Evolutionary conservation across 345 rosid species (phyloP).

Genomic region (Lepidium aucheri): DNA sequence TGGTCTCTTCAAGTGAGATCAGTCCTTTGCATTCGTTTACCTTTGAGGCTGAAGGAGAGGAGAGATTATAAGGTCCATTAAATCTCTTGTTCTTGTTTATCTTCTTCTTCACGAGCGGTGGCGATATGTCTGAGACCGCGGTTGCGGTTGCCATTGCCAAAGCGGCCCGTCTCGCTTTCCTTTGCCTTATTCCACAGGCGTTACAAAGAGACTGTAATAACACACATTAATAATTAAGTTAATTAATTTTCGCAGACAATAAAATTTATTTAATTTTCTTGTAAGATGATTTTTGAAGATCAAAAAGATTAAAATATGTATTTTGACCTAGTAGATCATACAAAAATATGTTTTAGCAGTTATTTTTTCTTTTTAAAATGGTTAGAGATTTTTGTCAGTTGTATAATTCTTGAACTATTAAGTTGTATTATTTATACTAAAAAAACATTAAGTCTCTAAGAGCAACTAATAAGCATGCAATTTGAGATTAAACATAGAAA

Average conservation of each 20-base stretch:
- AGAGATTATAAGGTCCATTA: neutral
- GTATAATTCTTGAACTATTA: too few relatives aligned
- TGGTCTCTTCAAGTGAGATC: neutral
- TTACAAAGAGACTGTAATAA: conserved; percentile 75
- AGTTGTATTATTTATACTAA: too few relatives aligned
- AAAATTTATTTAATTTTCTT: neutral
- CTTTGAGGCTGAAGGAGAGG: neutral
- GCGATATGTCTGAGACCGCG: neutral
- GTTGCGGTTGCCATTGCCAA: conserved; percentile 38
- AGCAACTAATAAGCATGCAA: neutral
- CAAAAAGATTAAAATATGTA: neutral
- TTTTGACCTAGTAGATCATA: neutral
- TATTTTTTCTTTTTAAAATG: too few relatives aligned
- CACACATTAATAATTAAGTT: neutral
- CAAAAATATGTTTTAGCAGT: too few relatives aligned
- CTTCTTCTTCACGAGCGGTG: conserved; percentile 8
- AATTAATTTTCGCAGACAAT: neutral
- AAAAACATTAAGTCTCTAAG: neutral
- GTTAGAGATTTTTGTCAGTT: too few relatives aligned
- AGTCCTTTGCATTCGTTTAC: neutral
- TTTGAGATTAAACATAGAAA: neutral
- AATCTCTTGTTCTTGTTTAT: conserved; percentile 15
- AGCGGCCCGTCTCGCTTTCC: conserved; percentile 76
- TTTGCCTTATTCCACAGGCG: conserved; percentile 90
- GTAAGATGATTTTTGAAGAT: neutral